Evolutionary conservation across 179 eudicot species (phyloP), one percentile per base, ranked within the genome.

Genomic region (Silene coronaria): DNA sequence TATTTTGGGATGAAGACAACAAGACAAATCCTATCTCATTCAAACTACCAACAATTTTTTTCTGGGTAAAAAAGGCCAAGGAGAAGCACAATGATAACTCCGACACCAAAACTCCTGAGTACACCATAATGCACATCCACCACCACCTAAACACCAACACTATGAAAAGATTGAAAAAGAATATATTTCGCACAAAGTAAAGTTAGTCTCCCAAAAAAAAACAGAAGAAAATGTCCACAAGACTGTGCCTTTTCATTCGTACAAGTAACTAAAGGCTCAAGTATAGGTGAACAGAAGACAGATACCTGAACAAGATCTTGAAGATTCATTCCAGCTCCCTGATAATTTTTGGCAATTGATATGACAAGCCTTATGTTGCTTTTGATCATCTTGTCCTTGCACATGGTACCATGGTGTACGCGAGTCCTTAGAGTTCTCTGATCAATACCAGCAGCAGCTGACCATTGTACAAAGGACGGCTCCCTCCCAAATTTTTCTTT

Each of bases 291-390:
- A 59, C 32, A 46, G 46, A 45, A 53, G 72, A 68, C 60, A 55
- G 38, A 61, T 80, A 92, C 99, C 97, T 92, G 97, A 86, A 95
- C 91, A 69, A 95, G 93, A 88, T 95, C 99, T 82, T 88, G 93
- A 63, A 95, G 88, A 85, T 85, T 86, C 96, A 89, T 86, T 59
- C 97, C 97, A 76, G 85, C 78, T 77, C 97, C 92, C 78, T 86
- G 90, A 82, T 91, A 95, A 68, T 90, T 86, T 87, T 88, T 93
- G 63, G 99, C 99, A 84, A 93, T 91, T 16, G 99, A 95, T 76
- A 95, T 87, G 63, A 95, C 99, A 42, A 95, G 97, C 78, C 97
- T 84, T 51, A 95, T 80, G 80, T 95, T 95, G 88, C 99, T 91
- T 81, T 85, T 89, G 60, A 95, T 86, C 97, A 95, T 95, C 84